phyloP scores from a whole-genome alignment of 208 protist genomes.

The Trypanosoma platydactyli region DNA sequence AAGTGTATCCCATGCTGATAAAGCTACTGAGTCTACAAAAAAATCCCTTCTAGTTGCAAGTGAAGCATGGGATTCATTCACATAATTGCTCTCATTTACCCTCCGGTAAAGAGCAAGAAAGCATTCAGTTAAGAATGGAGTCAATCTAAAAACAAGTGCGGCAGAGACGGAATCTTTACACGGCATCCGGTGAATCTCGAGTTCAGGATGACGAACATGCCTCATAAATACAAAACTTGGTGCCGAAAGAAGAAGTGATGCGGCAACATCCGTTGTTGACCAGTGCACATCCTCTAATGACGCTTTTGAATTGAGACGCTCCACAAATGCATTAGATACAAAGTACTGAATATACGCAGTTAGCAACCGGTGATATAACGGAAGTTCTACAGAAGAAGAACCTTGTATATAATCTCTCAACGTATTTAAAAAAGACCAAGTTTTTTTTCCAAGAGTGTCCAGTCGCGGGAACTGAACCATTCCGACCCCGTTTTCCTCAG shows the following conservation, averaged over 20 bases:
- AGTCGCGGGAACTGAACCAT: slow-evolving; percentile 23
- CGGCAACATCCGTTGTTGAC: slow-evolving; percentile 38
- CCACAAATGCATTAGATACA: slow-evolving; percentile 32
- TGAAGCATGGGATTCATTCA: slow-evolving; percentile 2
- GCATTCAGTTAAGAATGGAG: slow-evolving; percentile 51
- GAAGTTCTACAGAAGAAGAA: slow-evolving; percentile 32
- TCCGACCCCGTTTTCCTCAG: slow-evolving; percentile 18
- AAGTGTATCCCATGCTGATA: slow-evolving; percentile 46
- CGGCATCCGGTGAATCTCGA: slow-evolving; percentile 34
- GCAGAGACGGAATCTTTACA: slow-evolving; percentile 32
- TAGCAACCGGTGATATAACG: slow-evolving; percentile 52
- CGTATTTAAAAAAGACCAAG: slow-evolving; percentile 10
- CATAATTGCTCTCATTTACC: slow-evolving; percentile 1
- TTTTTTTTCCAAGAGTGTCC: slow-evolving; percentile 20
- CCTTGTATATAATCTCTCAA: slow-evolving; percentile 19
- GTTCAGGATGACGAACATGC: slow-evolving; percentile 24
- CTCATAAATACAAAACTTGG: slow-evolving; percentile 34
- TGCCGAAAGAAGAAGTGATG: slow-evolving; percentile 41
- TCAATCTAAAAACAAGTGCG: slow-evolving; percentile 33
- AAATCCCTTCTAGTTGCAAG: slow-evolving; percentile 28
- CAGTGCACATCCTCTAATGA: slow-evolving; percentile 46
- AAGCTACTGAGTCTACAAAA: slow-evolving; percentile 23
- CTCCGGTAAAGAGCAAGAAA: slow-evolving; percentile 34
- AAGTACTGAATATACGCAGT: slow-evolving; percentile 59
- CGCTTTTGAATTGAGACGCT: slow-evolving; percentile 23